Evolutionary conservation across 345 rosid species (phyloP), one percentile per base, ranked within the genome.

Genomic region (Trapa bicornis): DNA sequence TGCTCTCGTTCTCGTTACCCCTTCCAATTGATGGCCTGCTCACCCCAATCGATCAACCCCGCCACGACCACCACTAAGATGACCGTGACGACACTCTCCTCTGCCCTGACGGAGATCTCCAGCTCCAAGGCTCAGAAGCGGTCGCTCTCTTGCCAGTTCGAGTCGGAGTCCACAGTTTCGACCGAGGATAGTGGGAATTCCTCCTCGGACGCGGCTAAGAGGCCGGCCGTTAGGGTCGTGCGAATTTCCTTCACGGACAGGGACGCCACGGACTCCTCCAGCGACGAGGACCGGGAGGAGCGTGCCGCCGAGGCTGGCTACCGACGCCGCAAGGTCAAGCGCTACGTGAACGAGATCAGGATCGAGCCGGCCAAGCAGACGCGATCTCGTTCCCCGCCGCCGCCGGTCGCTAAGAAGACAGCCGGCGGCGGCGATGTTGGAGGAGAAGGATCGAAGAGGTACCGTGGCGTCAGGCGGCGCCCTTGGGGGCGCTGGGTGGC

Each of bases 401-500:
- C 42, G 56, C 29, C n/a, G 65, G 69, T 39, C 32, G 66, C 22
- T 60, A 65, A 16, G 32, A 57, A 39, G 66, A 47, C 52, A 4
- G 43, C 67, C 65, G 62, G 58, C 35, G 70, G 66, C 37, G 47
- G 73, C 39, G 63, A 58, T 2, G 72, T 61, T 5, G 60, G 66
- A 47, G 72, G 45, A 42, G 45, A 61, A 33, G 41, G 43, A 50
- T 48, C 53, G 73, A 77, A 74, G 75, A 74, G 73, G 75, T 80
- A 76, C 67, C 64, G 75, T 62, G 83, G 83, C 53, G 83, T 80
- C 39, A 68, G 83, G 70, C 73, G 42, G 64, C 75, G 83, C 74
- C 78, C 80, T 41, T 80, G 80, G 80, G 83, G 83, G 65, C 60
- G 72, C 53, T 80, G 83, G 83, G 80, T 70, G 41, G 83, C 83